Evolutionary conservation across 805 yeast genomes (phyloP), one percentile per base, ranked within the genome.

Genomic region (Metschnikowia cubensis): DNA sequence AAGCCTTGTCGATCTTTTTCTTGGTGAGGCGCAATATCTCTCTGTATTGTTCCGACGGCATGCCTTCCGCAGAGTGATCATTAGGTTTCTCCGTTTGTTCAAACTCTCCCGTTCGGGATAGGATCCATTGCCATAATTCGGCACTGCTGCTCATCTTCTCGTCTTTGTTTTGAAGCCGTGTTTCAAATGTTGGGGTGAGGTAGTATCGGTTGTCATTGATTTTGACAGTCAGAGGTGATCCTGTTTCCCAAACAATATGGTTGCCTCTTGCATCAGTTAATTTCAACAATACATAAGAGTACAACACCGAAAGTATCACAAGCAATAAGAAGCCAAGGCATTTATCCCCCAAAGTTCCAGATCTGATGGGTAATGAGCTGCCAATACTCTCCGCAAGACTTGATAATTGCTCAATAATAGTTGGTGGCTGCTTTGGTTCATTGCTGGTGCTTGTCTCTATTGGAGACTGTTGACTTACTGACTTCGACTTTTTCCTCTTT

Each of bases 101-200:
- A 15, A 31, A 33, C 15, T 39, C 46, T 17, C 49, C 56, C 3
- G 52, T 50, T 29, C 60, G 50, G 17, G 49, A 45, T 17, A 42
- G 42, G 6, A 58, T 48, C 60, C 60, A 58, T 21, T 55, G 50
- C 61, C 61, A 58, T 45, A 58, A 40, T 18, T 45, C 42, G 2
- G 53, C 52, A 43, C 33, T 43, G 34, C 46, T 35, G 33, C 34
- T 25, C 21, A 25, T 11, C 8, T 42, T 38, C 13, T 10, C 42
- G 17, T 17, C 39, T 20, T 45, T 45, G 40, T 51, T 48, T 18
- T 43, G 32, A 8, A 58, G 51, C 38, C 49, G 52, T 6, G 50
- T 38, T 7, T 56, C 60, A 42, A 48, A 49, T 2, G 53, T 40
- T 4, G 60, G 56, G 18, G 52, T 31, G 11, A 52, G 37, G 22